These are phyloP conservation scores for Tulasnella sp. DNA, from an alignment of 768 basidiomycete genomes.

Conservation along the genomic window DNA sequence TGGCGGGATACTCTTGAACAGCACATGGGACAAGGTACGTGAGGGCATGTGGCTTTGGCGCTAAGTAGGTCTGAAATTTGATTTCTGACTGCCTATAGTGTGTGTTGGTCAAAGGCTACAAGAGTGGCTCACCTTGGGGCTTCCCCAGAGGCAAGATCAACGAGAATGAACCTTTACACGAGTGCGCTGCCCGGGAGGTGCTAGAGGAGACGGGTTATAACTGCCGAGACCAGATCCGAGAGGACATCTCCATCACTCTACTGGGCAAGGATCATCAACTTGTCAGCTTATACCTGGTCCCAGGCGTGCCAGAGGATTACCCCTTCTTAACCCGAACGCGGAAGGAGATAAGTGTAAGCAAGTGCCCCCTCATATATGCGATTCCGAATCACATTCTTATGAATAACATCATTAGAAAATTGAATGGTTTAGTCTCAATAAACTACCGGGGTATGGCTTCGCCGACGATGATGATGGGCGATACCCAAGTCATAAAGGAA, in stretches of 20 bases:
- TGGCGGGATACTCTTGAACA: constrained; percentile 92
- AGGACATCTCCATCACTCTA: constrained; percentile 65
- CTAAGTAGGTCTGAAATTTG: not conserved
- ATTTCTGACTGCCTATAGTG: constrained; percentile 42
- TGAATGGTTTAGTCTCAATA: constrained; percentile 84
- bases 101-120: constrained; percentile 97
- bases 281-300: constrained; percentile 83
- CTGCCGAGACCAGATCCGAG: constrained; percentile 52
- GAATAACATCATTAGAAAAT: constrained; percentile 54
- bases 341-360: constrained; percentile 91
- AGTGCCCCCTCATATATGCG: constrained; percentile 12
- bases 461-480: not conserved
- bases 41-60: no score
- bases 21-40: constrained; percentile 81
- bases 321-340: constrained; percentile 87
- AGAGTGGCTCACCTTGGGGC: constrained; percentile 93
- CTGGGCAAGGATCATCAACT: constrained; percentile 78
- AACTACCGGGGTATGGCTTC: constrained; percentile 78
- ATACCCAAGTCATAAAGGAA: not conserved
- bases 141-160: constrained; percentile 99
- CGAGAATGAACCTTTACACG: constrained; percentile 70
- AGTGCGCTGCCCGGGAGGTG: constrained; percentile 90
- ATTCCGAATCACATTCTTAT: no score
- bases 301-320: constrained; percentile 78
- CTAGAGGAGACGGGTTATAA: constrained; percentile 97